Evolutionary conservation across 1,284 basidiomycete genomes (phyloP), one percentile per base, ranked within the genome.

Genomic region (Trametes polyzona): DNA sequence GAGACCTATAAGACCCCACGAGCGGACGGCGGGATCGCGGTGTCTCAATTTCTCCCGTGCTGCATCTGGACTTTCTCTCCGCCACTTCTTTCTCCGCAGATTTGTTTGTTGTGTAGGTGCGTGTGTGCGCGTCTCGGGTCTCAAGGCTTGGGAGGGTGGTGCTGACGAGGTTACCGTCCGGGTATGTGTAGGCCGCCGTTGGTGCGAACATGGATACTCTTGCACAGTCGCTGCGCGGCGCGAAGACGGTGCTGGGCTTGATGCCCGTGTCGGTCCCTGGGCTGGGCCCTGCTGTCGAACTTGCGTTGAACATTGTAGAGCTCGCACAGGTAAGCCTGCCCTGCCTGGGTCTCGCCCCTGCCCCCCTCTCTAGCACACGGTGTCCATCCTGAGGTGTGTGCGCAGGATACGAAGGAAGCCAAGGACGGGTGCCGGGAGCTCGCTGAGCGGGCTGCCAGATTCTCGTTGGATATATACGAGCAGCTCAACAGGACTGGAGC

Each of bases 31-130:
- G 27, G 36, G 19, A 16, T 53, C 29, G 43, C 52, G 43, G 52
- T 14, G 24, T 24, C 27, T 29, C 43, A 46, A 47, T 24, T 53
- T 29, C 43, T 40, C 43, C 35, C 52, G 52, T 47, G 32, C 26
- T n/a, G 26, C 33, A 12, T n/a, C 52, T 33, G 36, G 52, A 47
- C 46, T 53, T 30, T 39, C 17, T 30, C 43, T 44, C 36, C 36
- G 36, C 52, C 29, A 33, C 27, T 47, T 47, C 39, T 40, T 47
- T 53, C 52, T 53, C 52, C 52, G 52, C 52, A 14, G 37, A 53
- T 47, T 36, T 53, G 43, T 46, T 39, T 53, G 41, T 26, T 14
- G 3, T 17, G 16, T 24, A 32, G 52, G 52, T 53, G 27, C 16
- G 52, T 47, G 21, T 16, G 19, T 32, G 11, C 17, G 14, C 12